Conservation (phyloP, 2,329 filamentous ascomycete species). For the Onygenales sp. region DNA sequence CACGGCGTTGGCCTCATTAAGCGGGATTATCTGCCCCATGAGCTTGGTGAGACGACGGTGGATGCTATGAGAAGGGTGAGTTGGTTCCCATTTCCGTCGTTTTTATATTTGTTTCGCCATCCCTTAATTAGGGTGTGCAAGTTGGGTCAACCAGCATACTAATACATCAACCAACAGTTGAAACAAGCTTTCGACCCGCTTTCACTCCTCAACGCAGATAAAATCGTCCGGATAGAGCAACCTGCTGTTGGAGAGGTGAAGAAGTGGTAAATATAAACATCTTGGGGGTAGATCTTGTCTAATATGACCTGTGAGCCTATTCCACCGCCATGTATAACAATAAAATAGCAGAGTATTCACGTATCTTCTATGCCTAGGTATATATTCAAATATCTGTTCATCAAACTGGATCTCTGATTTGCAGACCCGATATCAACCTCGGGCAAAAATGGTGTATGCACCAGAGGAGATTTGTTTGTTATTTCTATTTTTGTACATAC, state of each 20-base stretch:
- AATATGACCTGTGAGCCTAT: too few relatives aligned
- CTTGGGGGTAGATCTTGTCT: background rate
- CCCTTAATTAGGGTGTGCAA: background rate
- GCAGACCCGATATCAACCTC: too few relatives aligned
- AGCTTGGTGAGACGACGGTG: constrained; percentile 51
- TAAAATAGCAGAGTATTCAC: background rate
- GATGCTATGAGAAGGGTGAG: constrained; percentile 56
- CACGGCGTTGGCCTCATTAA: constrained; percentile 64
- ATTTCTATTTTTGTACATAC: too few relatives aligned
- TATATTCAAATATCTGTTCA: too few relatives aligned
- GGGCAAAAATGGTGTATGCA: too few relatives aligned
- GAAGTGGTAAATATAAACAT: constrained; percentile 29
- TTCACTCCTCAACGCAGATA: constrained; percentile 56
- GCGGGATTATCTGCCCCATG: constrained; percentile 54
- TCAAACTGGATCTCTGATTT: too few relatives aligned
- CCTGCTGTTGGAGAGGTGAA: constrained; percentile 41
- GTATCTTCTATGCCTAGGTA: background rate
- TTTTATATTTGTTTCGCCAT: background rate
- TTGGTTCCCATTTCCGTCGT: constrained; percentile 7
- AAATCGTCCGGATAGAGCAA: constrained; percentile 49
- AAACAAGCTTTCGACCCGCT: constrained; percentile 58
- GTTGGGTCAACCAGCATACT: constrained; percentile 11
- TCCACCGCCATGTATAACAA: background rate
- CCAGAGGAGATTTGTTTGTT: too few relatives aligned
- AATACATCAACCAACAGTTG: constrained; percentile 31